Percentiles rank a stretch among this genome's conserved stretches.
These are phyloP conservation scores for Zymoseptoria ardabiliae DNA, from an alignment of 2,329 filamentous ascomycete genomes.

Conservation along the genomic window DNA sequence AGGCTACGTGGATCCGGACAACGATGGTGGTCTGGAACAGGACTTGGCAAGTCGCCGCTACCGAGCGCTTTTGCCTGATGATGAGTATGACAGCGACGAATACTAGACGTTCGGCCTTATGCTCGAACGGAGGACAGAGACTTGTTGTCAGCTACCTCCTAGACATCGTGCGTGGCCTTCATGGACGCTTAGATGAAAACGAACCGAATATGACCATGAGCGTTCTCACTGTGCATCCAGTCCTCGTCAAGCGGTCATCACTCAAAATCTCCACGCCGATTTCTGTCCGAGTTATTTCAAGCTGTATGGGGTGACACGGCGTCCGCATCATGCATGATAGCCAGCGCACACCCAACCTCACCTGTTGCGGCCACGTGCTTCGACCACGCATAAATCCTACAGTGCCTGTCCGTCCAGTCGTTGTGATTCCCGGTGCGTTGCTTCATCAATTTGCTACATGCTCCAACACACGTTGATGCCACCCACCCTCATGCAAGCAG, in stretches of 20 bases:
- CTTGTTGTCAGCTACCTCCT: neutral
- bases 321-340: neutral
- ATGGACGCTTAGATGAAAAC: neutral
- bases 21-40: constrained; percentile 80
- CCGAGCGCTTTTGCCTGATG: constrained; percentile 67
- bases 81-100: constrained; percentile 70
- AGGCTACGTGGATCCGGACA: constrained; percentile 81
- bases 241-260: neutral
- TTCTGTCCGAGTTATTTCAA: neutral
- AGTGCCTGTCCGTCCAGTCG: neutral
- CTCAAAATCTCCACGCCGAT: neutral
- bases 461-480: neutral
- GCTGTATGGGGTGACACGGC: neutral
- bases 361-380: neutral
- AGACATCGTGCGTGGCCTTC: neutral
- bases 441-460: neutral
- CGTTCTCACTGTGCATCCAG: neutral
- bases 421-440: too few species aligned
- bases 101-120: constrained; percentile 14
- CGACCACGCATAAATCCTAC: neutral
- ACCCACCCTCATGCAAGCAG: neutral
- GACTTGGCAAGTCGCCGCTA: constrained; percentile 76
- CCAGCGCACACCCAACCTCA: neutral
- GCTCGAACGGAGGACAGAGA: neutral
- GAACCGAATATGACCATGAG: neutral